A percentile compares a stretch with the other conserved stretches of the same genome.
phyloP scores from a whole-genome alignment of 257 asterid species.

The Nicotiana tabacum region DNA sequence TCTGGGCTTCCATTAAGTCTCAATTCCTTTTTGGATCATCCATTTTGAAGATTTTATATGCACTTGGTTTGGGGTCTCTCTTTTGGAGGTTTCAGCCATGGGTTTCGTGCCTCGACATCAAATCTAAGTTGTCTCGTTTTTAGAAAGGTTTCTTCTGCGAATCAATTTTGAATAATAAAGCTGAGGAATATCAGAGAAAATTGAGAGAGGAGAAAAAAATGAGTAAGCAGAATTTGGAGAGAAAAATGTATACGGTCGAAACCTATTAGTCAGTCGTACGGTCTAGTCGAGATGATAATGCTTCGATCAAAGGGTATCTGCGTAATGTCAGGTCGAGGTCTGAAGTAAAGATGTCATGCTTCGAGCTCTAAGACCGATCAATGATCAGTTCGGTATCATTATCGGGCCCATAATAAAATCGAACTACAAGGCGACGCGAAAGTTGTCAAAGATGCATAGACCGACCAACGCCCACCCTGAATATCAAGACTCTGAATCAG shows the following conservation, averaged over 20 bases:
- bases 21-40: constrained; percentile 73
- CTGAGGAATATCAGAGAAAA: not conserved
- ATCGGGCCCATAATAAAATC: too few relatives aligned
- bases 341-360: too few relatives aligned
- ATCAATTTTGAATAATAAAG: constrained; percentile 16
- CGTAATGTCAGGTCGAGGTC: too few relatives aligned
- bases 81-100: constrained; percentile 57
- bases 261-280: too few relatives aligned
- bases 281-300: too few relatives aligned
- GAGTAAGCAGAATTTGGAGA: constrained; percentile 19
- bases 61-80: constrained; percentile 32
- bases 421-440: too few relatives aligned
- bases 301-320: too few relatives aligned
- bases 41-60: constrained; percentile 90
- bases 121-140: constrained; percentile 22
- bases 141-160: not conserved
- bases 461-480: too few relatives aligned
- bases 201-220: not conserved
- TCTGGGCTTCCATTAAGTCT: constrained; percentile 78
- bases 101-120: constrained; percentile 72
- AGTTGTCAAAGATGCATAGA: too few relatives aligned
- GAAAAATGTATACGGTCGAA: not conserved
- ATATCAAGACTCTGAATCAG: too few relatives aligned
- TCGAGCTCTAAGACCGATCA: too few relatives aligned
- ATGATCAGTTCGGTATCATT: too few relatives aligned